These are phyloP conservation scores for Triticum dicoccoides DNA, from an alignment of 176 grass and related monocot genomes.

Conservation along the genomic window DNA sequence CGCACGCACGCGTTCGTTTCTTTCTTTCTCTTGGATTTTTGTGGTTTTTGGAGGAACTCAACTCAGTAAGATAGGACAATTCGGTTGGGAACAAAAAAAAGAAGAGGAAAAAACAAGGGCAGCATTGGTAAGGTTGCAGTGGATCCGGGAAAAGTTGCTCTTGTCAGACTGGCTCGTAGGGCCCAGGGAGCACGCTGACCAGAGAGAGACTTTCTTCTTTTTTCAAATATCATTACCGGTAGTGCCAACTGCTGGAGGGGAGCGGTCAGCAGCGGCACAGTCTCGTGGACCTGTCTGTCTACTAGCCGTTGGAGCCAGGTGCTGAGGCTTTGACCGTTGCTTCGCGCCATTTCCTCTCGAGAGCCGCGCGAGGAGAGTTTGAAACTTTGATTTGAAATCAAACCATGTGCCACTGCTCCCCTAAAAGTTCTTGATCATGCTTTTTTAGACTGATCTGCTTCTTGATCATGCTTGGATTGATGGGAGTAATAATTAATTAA, in stretches of 20 bases:
- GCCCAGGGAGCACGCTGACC: not conserved
- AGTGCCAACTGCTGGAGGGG: not conserved
- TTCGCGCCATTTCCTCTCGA: constrained; percentile 30
- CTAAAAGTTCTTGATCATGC: not conserved
- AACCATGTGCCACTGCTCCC: not conserved
- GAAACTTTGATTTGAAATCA: not conserved
- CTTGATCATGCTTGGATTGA: not conserved
- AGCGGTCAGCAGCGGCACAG: not conserved
- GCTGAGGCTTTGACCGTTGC: constrained; percentile 21
- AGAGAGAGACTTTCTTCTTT: not conserved
- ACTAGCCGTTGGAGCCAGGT: constrained; percentile 38
- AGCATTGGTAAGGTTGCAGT: not conserved
- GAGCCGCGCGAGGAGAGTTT: not conserved
- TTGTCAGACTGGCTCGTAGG: constrained; percentile 31
- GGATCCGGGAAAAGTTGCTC: not conserved
- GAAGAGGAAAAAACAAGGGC: not conserved
- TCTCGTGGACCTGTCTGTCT: not conserved
- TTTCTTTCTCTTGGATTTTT: constrained; percentile 33
- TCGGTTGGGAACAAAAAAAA: constrained; percentile 16
- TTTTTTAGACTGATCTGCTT: no score
- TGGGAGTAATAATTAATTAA: not conserved
- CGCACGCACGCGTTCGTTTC: not conserved
- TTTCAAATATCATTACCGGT: not conserved
- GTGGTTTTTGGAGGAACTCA: not conserved
- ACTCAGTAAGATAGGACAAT: not conserved